Base-by-base conservation (phyloP, 176 grass and related monocot species). In the Triticum turgidum region DNA sequence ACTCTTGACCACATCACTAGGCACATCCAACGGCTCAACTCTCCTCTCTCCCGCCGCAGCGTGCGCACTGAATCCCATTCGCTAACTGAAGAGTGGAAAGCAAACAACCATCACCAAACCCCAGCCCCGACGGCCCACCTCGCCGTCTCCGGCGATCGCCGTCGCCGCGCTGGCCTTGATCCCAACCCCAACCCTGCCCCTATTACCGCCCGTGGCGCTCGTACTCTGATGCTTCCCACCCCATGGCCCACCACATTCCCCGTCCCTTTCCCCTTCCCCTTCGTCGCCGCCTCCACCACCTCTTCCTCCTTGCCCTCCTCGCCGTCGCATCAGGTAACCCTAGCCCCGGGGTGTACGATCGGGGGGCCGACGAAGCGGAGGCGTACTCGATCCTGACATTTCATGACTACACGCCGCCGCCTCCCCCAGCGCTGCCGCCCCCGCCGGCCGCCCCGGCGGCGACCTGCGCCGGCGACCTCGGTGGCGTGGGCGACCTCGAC, bases 381-480 rank as follows among this genome's bases (percentile, higher is more conserved):
- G 63, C 65, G 7, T 94, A 91, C 70, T 95, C 93, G 87, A 89
- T 98, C 87, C 76, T 98, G 66, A 90, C 80, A 6, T 96, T 82
- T 65, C 93, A 94, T 82, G 96, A 98, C 75, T 96, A 98, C 88
- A 89, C 90, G 7, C 96, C 93, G 18, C 96, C 96, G 0, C 73
- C 93, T 42, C 88, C 96, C 32, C 86, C 93, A 61, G 84, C 91
- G 6, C 91, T 89, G 73, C 94, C 91, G 35, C 91, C 88, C 14
- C 86, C 88, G 11, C 96, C 96, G 39, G 80, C 84, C 33, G 90
- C 93, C 8, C 93, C 96, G 18, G 47, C 87, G 76, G 89, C 84
- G 15, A 96, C 93, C 65, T 98, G 96, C 77, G 93, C 91, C 34
- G 75, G 73, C 15, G 96, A 96, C 93, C 84, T 98, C 11, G 84